Percentiles rank a stretch among this genome's conserved stretches.
Evolutionary conservation across 2,329 filamentous ascomycete genomes (phyloP).

Genomic region (Rhynchosporium graminicola): DNA sequence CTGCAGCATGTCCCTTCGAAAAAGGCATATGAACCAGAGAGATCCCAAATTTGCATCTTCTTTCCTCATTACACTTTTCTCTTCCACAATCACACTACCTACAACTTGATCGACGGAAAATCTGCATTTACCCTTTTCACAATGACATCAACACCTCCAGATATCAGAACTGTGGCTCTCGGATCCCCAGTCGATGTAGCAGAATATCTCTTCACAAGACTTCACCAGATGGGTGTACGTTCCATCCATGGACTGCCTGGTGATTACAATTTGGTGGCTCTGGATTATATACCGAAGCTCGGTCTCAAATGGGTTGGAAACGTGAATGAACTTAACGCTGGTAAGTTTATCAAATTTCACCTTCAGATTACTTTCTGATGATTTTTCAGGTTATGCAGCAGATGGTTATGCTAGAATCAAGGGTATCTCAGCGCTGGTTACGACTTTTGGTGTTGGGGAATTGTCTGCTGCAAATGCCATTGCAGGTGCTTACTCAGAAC

Average conservation of each 20-base stretch:
- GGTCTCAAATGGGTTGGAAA: slow-evolving; percentile 67
- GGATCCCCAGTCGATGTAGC: slow-evolving; percentile 54
- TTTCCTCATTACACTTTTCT: neutral
- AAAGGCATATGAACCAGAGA: neutral
- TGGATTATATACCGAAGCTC: slow-evolving; percentile 63
- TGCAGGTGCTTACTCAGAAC: slow-evolving; percentile 73
- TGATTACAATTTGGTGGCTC: slow-evolving; percentile 70
- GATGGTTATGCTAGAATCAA: slow-evolving; percentile 77
- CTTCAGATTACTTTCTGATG: neutral
- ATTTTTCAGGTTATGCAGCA: slow-evolving; percentile 65
- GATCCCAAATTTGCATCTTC: neutral
- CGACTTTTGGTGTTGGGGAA: slow-evolving; percentile 75
- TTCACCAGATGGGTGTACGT: slow-evolving; percentile 63
- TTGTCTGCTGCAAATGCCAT: slow-evolving; percentile 74
- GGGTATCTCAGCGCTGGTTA: slow-evolving; percentile 68
- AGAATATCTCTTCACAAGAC: slow-evolving; percentile 66
- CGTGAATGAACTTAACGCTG: slow-evolving; percentile 73
- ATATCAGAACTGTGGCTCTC: slow-evolving; percentile 46
- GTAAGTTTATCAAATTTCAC: slow-evolving; percentile 44
- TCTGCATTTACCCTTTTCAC: neutral
- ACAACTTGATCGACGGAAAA: neutral
- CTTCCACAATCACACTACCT: neutral
- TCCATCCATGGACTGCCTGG: slow-evolving; percentile 70
- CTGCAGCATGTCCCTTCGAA: neutral
- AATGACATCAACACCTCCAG: slow-evolving; percentile 21